Base-by-base conservation (phyloP, 163 green algal species). In the Chlamydomonas reinhardtii region DNA sequence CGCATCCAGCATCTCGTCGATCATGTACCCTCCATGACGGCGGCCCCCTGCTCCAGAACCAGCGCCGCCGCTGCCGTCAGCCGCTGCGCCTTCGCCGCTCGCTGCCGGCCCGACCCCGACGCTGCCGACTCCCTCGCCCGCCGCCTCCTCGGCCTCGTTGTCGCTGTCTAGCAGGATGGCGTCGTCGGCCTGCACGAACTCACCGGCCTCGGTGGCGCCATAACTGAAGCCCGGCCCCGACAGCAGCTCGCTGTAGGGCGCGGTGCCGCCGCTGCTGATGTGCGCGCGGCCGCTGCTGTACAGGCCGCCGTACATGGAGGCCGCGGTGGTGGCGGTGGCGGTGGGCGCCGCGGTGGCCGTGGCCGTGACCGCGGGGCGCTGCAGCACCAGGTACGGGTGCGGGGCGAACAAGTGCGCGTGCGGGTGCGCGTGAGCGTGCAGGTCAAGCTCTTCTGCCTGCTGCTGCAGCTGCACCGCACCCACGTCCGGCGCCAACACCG, bases 161-260 rank as follows among this genome's bases (percentile, higher is more conserved):
- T 68, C 71, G 39, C 74, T 34, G 76, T 39, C 66, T 39, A 84
- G 37, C 15, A 56, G 5, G 24, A 75, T 65, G 5, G 76, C 31
- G 4, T 74, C 64, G 17, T 19, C 48, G 48, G 48, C 48, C 48
- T 56, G 5, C 48, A 56, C 1, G 14, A 73, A 74, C 14, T 71
- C 22, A 20, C 65, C 61, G 29, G 43, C 64, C 8, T 27, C 62
- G 16, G 52, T 39, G 17, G 65, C 61, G 29, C 31, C 76, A 22
- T 76, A 84, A 31, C 31, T 76, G 48, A 84, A 76, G 2, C 43
- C 48, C 0, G 65, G 76, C 5, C 76, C 77, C 8, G 77, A 76
- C 31, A 84, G 65, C n/a, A 84, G 48, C 4, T 34, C 77, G 66
- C 43, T 59, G 77, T 84, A 84, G 39, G 43, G 66, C 25, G 69